phyloP scores from a whole-genome alignment of 1,284 basidiomycete species.

The Trichosporon sp. region DNA sequence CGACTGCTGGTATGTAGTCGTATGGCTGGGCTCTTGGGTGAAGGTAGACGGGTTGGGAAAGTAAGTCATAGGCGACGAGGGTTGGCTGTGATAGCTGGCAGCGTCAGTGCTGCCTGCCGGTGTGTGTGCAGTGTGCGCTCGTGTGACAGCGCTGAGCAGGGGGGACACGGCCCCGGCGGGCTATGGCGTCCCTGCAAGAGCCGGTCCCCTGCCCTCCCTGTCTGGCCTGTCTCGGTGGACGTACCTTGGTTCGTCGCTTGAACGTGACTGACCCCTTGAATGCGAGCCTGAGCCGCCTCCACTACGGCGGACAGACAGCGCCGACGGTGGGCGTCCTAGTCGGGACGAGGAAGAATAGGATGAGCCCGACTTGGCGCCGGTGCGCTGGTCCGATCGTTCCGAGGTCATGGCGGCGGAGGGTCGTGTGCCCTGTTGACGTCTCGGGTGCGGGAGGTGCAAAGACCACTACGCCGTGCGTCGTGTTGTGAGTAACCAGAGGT shows the following conservation, averaged over 20 bases:
- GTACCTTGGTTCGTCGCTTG: slow-evolving; percentile 2
- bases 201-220: not conserved
- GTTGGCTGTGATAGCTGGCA: slow-evolving; percentile 15
- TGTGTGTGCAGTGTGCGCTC: too few species aligned
- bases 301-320: not conserved
- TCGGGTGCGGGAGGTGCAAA: not conserved
- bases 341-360: not conserved
- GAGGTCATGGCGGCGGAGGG: not conserved
- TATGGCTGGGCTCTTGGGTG: slow-evolving; percentile 15
- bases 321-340: not conserved
- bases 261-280: slow-evolving; percentile 2
- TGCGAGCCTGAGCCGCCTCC: not conserved
- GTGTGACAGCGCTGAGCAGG: not conserved
- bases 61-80: slow-evolving; percentile 40
- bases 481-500: not conserved
- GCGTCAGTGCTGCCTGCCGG: not conserved
- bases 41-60: slow-evolving; percentile 43
- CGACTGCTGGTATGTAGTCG: not conserved
- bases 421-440: not conserved
- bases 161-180: not conserved
- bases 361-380: not conserved
- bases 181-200: not conserved
- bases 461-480: not conserved
- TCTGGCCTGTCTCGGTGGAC: not conserved
- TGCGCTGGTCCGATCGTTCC: not conserved